Evolutionary conservation across 495 filamentous ascomycete genomes (phyloP).

Genomic region (Annulohypoxylon moriforme): DNA sequence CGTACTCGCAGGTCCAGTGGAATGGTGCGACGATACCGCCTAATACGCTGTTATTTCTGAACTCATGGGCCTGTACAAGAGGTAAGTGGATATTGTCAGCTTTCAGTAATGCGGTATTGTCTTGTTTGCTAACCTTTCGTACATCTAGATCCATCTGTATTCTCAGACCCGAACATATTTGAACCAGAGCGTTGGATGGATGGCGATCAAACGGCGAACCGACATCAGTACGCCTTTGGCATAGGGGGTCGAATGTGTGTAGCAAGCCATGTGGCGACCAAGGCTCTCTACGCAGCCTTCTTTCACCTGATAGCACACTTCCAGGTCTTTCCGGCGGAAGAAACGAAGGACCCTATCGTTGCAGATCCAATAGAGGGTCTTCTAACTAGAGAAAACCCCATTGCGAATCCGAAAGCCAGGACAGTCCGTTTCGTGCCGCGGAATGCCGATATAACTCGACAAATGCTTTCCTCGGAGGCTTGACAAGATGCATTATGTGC

Average conservation of each 20-base stretch:
- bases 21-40: conserved; percentile 70
- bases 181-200: conserved; percentile 73
- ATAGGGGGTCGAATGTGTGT: conserved; percentile 78
- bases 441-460: conserved; percentile 17
- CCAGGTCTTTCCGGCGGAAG: conserved; percentile 33
- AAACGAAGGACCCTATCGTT: conserved; percentile 33
- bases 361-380: conserved; percentile 39
- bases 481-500: background rate
- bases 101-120: too few relatives aligned
- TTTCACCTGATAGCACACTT: conserved; percentile 75
- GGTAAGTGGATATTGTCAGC: background rate
- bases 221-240: conserved; percentile 77
- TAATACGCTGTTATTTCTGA: conserved; percentile 76
- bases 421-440: conserved; percentile 38
- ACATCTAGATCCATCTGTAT: conserved; percentile 68
- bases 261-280: conserved; percentile 73
- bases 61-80: conserved; percentile 23
- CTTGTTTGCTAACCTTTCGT: background rate
- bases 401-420: conserved; percentile 35
- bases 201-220: conserved; percentile 54
- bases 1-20: conserved; percentile 72
- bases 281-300: conserved; percentile 75
- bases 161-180: conserved; percentile 68
- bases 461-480: conserved; percentile 28
- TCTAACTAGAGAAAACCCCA: conserved; percentile 31